phyloP scores from a whole-genome alignment of 257 asterid genomes.

The Mitragyna speciosa region DNA sequence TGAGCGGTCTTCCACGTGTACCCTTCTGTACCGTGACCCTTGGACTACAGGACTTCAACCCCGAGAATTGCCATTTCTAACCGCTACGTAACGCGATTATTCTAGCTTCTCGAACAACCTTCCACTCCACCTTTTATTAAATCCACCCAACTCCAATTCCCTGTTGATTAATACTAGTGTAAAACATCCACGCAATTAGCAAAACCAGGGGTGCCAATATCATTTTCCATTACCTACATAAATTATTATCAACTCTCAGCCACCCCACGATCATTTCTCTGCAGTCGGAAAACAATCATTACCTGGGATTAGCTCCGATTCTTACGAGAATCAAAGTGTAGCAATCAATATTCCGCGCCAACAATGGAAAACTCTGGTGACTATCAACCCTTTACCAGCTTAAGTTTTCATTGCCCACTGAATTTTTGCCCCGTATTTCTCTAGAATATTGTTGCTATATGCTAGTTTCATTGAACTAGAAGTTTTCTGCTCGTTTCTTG shows the following conservation, averaged over 20 bases:
- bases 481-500: too few relatives aligned
- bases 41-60: background rate
- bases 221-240: background rate
- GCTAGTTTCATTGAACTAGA: too few relatives aligned
- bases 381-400: background rate
- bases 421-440: background rate
- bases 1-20: too few relatives aligned
- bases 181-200: background rate
- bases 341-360: background rate
- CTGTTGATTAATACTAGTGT: background rate
- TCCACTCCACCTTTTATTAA: background rate
- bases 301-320: conserved; percentile 5
- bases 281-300: conserved; percentile 3
- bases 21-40: background rate
- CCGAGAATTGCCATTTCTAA: background rate
- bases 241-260: background rate
- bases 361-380: conserved; percentile 29
- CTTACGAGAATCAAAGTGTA: background rate
- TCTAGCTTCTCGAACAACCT: background rate
- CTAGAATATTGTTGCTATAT: background rate
- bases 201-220: background rate
- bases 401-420: too few relatives aligned
- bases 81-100: background rate
- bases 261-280: background rate
- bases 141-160: background rate